Evolutionary conservation across 495 filamentous ascomycete genomes (phyloP).

Genomic region (Mytilinidion resinicola): DNA sequence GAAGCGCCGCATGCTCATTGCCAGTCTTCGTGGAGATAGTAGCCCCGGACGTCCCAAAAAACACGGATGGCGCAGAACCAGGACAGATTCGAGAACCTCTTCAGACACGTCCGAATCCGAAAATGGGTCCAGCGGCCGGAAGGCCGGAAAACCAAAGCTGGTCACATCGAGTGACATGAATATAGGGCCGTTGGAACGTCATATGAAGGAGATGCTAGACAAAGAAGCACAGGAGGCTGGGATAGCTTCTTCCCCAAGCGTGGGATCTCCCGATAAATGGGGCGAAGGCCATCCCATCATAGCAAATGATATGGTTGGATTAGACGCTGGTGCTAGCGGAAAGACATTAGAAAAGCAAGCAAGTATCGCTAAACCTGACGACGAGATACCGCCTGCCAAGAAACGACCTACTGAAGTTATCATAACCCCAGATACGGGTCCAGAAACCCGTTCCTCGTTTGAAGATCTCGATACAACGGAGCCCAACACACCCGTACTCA

Average conservation of each 20-base stretch:
- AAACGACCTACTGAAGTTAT: background rate
- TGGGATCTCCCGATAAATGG: constrained; percentile 32
- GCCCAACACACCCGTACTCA: constrained; percentile 25
- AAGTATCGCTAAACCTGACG: background rate
- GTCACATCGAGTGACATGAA: constrained; percentile 27
- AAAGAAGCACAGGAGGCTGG: constrained; percentile 16
- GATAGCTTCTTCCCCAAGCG: constrained; percentile 2
- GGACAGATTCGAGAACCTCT: constrained; percentile 1
- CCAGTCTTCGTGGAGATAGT: constrained; percentile 19
- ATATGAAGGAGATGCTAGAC: constrained; percentile 59
- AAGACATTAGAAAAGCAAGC: background rate
- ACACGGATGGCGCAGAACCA: constrained; percentile 15
- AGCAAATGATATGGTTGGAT: background rate
- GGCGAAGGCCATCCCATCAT: constrained; percentile 14
- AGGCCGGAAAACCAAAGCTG: background rate
- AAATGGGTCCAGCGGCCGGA: constrained; percentile 7
- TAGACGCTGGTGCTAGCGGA: background rate
- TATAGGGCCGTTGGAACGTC: constrained; percentile 56
- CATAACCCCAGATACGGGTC: background rate
- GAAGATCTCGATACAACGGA: constrained; percentile 29
- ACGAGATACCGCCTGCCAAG: background rate
- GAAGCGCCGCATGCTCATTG: constrained; percentile 18
- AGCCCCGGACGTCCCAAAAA: constrained; percentile 15
- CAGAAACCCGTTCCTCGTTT: constrained; percentile 23
- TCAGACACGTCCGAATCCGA: constrained; percentile 22